Percentiles rank a stretch among this genome's conserved stretches.
Conservation (phyloP, 257 asterid genomes). For the Phtheirospermum japonicum region DNA sequence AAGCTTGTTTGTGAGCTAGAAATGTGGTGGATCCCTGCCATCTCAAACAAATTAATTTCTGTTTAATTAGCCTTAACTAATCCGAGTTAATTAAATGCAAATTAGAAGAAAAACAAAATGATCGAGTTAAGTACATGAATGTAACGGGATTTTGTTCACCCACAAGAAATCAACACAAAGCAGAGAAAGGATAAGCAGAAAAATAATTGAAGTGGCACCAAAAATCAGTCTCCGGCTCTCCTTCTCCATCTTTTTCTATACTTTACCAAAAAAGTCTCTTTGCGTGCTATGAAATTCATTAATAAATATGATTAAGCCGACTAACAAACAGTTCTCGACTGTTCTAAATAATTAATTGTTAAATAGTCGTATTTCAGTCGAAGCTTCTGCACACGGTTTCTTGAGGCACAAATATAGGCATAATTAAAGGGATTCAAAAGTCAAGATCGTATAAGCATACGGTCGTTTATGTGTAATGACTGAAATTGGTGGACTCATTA, state of each 20-base stretch:
- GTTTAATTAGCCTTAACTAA: neutral
- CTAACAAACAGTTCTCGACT: too few relatives aligned
- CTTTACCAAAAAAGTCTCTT: too few relatives aligned
- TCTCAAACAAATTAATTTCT: too few relatives aligned
- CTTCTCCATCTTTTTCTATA: constrained; percentile 35
- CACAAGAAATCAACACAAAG: constrained; percentile 40
- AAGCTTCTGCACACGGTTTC: too few relatives aligned
- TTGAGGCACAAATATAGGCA: too few relatives aligned
- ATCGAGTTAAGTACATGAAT: constrained; percentile 37
- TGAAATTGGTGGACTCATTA: constrained; percentile 6
- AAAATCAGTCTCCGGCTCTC: constrained; percentile 30
- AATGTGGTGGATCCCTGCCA: constrained; percentile 41
- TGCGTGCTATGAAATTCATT: too few relatives aligned
- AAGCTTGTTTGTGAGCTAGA: constrained; percentile 19
- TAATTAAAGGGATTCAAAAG: too few relatives aligned
- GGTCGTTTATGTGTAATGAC: neutral
- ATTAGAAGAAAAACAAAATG: neutral
- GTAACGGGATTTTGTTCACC: constrained; percentile 31
- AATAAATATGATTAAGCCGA: too few relatives aligned
- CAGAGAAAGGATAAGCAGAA: too few relatives aligned
- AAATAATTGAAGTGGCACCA: constrained; percentile 35
- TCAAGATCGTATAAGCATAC: constrained; percentile 3
- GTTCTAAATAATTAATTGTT: too few relatives aligned
- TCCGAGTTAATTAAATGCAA: too few relatives aligned
- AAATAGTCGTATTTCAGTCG: too few relatives aligned